Percentiles rank a stretch among this genome's conserved stretches.
Conservation (phyloP, 345 rosid species). For the Populus nigra region DNA sequence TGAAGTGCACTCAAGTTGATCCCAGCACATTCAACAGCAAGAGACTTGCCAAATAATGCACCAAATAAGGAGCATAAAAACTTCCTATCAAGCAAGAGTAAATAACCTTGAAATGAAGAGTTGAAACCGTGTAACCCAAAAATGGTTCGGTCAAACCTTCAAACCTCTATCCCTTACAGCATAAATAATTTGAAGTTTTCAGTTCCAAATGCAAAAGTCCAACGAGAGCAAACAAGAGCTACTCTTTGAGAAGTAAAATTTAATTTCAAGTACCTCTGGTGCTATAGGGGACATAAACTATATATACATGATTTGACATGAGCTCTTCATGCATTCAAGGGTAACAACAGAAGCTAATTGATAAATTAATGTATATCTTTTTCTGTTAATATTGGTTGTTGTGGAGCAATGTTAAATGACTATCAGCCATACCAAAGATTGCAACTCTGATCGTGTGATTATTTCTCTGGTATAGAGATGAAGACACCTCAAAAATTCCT, state of each 20-base stretch:
- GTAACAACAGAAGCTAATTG: too few relatives aligned
- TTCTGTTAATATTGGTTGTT: background rate
- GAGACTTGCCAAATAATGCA: background rate
- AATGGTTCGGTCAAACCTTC: background rate
- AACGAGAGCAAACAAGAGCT: background rate
- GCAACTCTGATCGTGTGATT: conserved; percentile 72
- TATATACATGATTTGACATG: background rate
- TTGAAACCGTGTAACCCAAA: background rate
- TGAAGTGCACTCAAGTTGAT: conserved; percentile 1
- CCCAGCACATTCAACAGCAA: conserved; percentile 5
- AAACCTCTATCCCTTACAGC: background rate
- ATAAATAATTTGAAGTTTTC: background rate
- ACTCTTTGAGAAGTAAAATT: background rate
- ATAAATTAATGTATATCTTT: background rate
- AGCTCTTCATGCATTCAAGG: background rate
- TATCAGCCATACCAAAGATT: conserved; percentile 65
- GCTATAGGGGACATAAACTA: background rate
- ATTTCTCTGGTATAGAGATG: conserved; percentile 78
- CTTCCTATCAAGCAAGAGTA: background rate
- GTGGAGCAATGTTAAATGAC: background rate
- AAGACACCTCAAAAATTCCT: conserved; percentile 82
- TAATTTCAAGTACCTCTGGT: background rate
- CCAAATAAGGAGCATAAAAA: background rate
- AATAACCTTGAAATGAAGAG: background rate
- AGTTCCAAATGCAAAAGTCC: background rate